Percentiles rank a stretch among this genome's conserved stretches.
Evolutionary conservation across 371 early-diverging fungal species (phyloP).

Genomic region (Mucor plumbeus): DNA sequence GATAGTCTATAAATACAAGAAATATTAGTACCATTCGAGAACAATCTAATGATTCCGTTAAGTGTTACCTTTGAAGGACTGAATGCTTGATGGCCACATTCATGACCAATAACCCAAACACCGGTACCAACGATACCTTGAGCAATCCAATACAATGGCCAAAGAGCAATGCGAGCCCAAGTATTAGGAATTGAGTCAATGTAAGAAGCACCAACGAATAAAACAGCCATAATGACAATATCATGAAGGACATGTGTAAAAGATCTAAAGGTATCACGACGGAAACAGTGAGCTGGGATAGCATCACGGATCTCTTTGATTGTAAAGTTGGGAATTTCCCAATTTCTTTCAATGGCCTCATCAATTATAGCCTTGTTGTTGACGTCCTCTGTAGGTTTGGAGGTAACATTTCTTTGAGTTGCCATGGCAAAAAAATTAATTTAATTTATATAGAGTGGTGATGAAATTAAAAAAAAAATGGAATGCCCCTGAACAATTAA

Average conservation of each 20-base stretch:
- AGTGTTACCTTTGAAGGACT: slow-evolving; percentile 62
- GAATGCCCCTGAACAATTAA: not conserved
- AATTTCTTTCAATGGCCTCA: slow-evolving; percentile 55
- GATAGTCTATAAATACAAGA: slow-evolving; percentile 39
- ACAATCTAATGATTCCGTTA: slow-evolving; percentile 1
- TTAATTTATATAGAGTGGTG: slow-evolving; percentile 11
- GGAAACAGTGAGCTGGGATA: slow-evolving; percentile 87
- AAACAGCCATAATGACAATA: slow-evolving; percentile 59
- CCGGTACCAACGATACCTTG: slow-evolving; percentile 87
- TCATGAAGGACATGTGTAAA: slow-evolving; percentile 76
- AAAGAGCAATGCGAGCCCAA: slow-evolving; percentile 57
- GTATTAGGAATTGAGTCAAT: slow-evolving; percentile 64
- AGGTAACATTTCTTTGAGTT: slow-evolving; percentile 28
- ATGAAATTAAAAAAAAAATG: not conserved
- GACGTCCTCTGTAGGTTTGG: slow-evolving; percentile 3
- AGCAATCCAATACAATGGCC: slow-evolving; percentile 80
- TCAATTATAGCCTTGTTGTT: slow-evolving; percentile 26
- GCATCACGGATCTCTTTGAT: slow-evolving; percentile 87
- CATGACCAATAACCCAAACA: slow-evolving; percentile 90
- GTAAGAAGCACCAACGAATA: slow-evolving; percentile 69
- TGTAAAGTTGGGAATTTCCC: slow-evolving; percentile 73
- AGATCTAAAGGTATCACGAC: slow-evolving; percentile 75
- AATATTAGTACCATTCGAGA: not conserved
- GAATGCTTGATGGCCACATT: slow-evolving; percentile 87
- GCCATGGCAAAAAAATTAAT: slow-evolving; percentile 22